Percentiles rank a stretch among this genome's conserved stretches.
phyloP scores from a whole-genome alignment of 306 rosid species.

The Malus sieversii region DNA sequence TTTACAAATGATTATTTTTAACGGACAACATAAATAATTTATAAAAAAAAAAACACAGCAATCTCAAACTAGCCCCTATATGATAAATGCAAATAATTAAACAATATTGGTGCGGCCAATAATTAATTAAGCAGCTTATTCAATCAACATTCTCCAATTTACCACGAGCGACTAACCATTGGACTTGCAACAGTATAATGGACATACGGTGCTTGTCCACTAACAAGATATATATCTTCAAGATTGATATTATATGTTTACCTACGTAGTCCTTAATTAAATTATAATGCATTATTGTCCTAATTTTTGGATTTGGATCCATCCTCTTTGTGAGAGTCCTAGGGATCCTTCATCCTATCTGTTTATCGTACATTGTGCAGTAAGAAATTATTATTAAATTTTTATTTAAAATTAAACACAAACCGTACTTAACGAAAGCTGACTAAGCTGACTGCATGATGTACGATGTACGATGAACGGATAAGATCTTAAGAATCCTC shows the following conservation, averaged over 20 bases:
- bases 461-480: no score
- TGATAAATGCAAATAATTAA: neutral
- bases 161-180: neutral
- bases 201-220: neutral
- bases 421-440: no score
- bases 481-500: no score
- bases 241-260: neutral
- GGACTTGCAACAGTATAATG: neutral
- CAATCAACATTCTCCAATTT: neutral
- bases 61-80: no score
- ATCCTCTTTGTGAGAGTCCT: no score
- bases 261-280: neutral
- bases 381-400: no score
- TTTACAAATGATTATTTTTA: no score
- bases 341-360: accelerated
- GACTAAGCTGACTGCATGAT: accelerated
- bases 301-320: no score
- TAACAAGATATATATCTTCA: neutral
- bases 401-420: no score
- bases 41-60: no score
- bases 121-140: neutral
- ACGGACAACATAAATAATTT: no score
- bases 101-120: neutral
- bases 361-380: accelerated
- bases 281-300: neutral